A percentile compares a stretch with the other conserved stretches of the same genome.
Conservation (phyloP, 805 yeast genomes). For the Kazachstania viticola region DNA sequence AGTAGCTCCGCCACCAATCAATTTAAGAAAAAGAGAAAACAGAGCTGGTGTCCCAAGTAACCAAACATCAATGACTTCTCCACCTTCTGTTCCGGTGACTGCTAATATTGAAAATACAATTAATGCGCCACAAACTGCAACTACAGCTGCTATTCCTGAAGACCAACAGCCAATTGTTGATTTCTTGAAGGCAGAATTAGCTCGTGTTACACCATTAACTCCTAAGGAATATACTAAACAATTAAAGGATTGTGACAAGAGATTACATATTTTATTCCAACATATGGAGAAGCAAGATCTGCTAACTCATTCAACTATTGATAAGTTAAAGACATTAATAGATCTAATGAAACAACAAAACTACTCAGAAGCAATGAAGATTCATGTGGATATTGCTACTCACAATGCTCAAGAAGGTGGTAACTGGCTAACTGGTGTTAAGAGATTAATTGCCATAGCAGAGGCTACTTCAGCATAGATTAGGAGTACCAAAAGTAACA, state of each 20-base stretch:
- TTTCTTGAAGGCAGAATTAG: conserved; percentile 43
- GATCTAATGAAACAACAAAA: conserved; percentile 41
- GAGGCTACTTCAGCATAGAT: conserved; percentile 29
- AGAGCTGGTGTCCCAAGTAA: conserved; percentile 8
- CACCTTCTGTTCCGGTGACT: conserved; percentile 2
- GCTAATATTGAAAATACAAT: conserved; percentile 5
- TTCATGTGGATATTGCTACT: conserved; percentile 49
- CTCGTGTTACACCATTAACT: conserved; percentile 54
- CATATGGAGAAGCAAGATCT: conserved; percentile 66
- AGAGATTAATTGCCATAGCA: conserved; percentile 70
- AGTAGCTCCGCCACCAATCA: conserved; percentile 27
- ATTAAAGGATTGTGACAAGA: conserved; percentile 68
- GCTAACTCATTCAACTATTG: conserved; percentile 45
- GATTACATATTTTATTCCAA: conserved; percentile 65
- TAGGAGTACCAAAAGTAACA: background rate
- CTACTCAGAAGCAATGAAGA: conserved; percentile 44
- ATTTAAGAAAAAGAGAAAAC: conserved; percentile 14
- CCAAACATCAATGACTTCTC: conserved; percentile 3
- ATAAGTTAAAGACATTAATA: conserved; percentile 40
- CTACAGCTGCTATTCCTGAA: conserved; percentile 37
- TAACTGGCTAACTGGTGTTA: conserved; percentile 87
- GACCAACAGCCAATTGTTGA: conserved; percentile 46
- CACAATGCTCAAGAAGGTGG: conserved; percentile 65
- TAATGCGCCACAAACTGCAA: conserved; percentile 9
- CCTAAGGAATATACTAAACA: conserved; percentile 69